Evolutionary conservation across 805 yeast species (phyloP).

Genomic region (Suhomyces faveliae): DNA sequence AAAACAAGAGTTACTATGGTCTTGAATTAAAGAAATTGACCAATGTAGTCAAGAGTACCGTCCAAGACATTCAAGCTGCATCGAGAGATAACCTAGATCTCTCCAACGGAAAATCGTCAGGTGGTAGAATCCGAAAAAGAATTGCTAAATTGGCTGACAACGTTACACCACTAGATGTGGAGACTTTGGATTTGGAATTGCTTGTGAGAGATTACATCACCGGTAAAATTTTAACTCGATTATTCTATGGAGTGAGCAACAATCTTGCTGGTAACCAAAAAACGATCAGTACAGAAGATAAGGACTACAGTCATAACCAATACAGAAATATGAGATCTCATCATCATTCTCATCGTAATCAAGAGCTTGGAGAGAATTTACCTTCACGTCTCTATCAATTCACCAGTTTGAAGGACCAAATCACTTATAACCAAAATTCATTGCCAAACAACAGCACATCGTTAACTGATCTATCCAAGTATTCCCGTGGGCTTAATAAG

Average conservation of each 20-base stretch:
- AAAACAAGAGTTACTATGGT: slow-evolving; percentile 34
- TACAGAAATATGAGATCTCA: slow-evolving; percentile 1
- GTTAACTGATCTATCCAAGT: slow-evolving; percentile 20
- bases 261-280: not conserved
- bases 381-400: slow-evolving; percentile 22
- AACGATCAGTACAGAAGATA: not conserved
- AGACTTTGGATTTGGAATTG: slow-evolving; percentile 38
- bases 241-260: slow-evolving; percentile 27
- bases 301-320: slow-evolving; percentile 5
- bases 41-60: slow-evolving; percentile 68
- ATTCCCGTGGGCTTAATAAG: slow-evolving; percentile 34
- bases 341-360: slow-evolving; percentile 8
- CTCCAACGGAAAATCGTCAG: slow-evolving; percentile 16
- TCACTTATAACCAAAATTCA: slow-evolving; percentile 18
- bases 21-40: slow-evolving; percentile 51
- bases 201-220: slow-evolving; percentile 29
- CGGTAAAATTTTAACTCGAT: slow-evolving; percentile 33
- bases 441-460: slow-evolving; percentile 9
- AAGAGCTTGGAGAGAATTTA: not conserved
- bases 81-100: slow-evolving; percentile 10
- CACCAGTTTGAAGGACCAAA: slow-evolving; percentile 34
- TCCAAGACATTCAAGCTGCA: slow-evolving; percentile 51
- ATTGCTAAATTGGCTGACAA: slow-evolving; percentile 37
- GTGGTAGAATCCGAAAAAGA: slow-evolving; percentile 30
- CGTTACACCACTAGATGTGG: slow-evolving; percentile 38